phyloP scores from a whole-genome alignment of 2,329 filamentous ascomycete genomes.

The Cladosporium sp. region DNA sequence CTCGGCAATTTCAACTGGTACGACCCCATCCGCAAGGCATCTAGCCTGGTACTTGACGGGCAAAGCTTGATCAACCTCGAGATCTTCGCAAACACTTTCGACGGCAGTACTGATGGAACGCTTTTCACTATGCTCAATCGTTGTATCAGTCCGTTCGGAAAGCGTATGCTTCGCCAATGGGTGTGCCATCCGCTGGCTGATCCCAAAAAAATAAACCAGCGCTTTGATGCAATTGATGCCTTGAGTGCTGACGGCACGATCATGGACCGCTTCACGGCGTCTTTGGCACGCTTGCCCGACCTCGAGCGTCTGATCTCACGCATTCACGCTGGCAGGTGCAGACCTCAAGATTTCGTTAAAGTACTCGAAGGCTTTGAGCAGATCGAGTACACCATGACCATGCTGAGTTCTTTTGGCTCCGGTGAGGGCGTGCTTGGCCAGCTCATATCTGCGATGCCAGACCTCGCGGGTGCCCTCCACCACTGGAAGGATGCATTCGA shows the following conservation, averaged over 20 bases:
- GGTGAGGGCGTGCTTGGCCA: conserved; percentile 79
- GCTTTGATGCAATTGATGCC: conserved; percentile 88
- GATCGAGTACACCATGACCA: conserved; percentile 86
- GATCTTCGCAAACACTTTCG: conserved; percentile 86
- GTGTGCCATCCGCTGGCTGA: conserved; percentile 92
- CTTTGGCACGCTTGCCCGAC: conserved; percentile 87
- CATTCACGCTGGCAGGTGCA: conserved; percentile 86
- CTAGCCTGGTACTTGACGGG: conserved; percentile 85
- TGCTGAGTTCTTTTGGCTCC: conserved; percentile 67
- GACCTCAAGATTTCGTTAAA: conserved; percentile 83
- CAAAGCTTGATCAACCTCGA: conserved; percentile 98
- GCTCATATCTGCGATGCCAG: conserved; percentile 77
- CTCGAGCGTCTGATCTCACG: conserved; percentile 89
- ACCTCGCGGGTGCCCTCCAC: conserved; percentile 65
- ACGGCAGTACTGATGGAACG: conserved; percentile 78
- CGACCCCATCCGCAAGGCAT: conserved; percentile 82
- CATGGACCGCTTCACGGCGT: conserved; percentile 80
- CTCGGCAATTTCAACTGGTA: conserved; percentile 90
- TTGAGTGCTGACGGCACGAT: conserved; percentile 76
- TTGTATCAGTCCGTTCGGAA: conserved; percentile 94
- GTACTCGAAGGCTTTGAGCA: conserved; percentile 96
- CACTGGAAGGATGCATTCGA: conserved; percentile 94
- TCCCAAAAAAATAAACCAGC: conserved; percentile 80
- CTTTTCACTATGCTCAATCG: conserved; percentile 86
- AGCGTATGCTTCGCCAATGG: conserved; percentile 93